Conservation (phyloP, 1,284 basidiomycete genomes). For the Ustilago lituana region DNA sequence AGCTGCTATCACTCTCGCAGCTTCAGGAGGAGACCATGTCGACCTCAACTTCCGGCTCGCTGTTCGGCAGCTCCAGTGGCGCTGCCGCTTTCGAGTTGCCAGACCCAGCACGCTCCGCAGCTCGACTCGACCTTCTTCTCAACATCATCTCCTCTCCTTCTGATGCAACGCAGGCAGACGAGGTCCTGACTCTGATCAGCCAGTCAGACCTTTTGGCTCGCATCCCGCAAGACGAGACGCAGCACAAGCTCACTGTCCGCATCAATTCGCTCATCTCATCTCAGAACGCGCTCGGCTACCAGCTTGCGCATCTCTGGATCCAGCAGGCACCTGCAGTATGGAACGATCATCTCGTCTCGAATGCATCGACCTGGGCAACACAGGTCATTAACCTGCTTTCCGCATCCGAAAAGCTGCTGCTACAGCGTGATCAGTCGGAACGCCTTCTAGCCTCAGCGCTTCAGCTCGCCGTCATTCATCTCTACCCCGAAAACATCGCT, state of each 20-base stretch:
- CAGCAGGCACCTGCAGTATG: constrained; percentile 37
- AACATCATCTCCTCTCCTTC: constrained; percentile 20
- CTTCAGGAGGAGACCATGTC: constrained; percentile 1
- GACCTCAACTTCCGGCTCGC: not conserved
- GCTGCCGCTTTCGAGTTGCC: constrained; percentile 20
- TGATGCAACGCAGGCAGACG: constrained; percentile 15
- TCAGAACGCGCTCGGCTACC: constrained; percentile 42
- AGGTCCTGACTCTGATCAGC: constrained; percentile 24
- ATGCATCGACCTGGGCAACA: constrained; percentile 44
- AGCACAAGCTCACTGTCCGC: constrained; percentile 44
- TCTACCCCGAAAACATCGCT: constrained; percentile 33
- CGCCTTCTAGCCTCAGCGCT: constrained; percentile 30
- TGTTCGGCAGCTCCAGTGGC: constrained; percentile 4
- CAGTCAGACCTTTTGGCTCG: constrained; percentile 28
- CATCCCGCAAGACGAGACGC: constrained; percentile 22
- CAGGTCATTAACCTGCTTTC: constrained; percentile 39
- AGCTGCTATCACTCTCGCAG: not conserved
- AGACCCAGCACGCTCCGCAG: constrained; percentile 18
- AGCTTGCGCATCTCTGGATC: constrained; percentile 39
- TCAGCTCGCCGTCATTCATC: constrained; percentile 21
- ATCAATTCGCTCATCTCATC: constrained; percentile 47
- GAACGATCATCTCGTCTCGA: constrained; percentile 35
- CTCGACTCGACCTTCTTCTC: constrained; percentile 38
- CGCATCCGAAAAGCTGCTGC: constrained; percentile 28
- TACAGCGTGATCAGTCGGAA: constrained; percentile 10